Evolutionary conservation across 2,329 filamentous ascomycete genomes (phyloP).

Genomic region (Botrytis fabae): DNA sequence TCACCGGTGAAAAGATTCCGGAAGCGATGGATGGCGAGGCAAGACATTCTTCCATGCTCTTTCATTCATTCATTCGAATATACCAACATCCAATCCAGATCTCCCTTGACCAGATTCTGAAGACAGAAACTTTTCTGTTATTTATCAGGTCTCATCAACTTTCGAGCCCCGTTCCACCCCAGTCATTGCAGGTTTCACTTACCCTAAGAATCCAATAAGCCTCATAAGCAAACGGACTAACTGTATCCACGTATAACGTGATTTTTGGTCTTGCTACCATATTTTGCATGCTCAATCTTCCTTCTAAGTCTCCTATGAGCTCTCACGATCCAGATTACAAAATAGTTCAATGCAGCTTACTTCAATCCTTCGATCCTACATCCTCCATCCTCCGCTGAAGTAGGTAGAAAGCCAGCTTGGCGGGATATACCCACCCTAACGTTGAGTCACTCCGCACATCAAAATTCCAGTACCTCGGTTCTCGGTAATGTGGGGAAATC

Average conservation of each 20-base stretch:
- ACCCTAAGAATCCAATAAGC: constrained; percentile 57
- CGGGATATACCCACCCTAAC: background rate
- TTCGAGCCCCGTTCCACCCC: background rate
- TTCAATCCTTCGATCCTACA: background rate
- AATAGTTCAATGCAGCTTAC: too few relatives aligned
- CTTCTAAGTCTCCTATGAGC: background rate
- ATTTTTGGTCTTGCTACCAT: background rate
- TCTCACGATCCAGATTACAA: background rate
- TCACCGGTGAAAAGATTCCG: background rate
- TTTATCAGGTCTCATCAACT: background rate
- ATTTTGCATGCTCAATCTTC: background rate
- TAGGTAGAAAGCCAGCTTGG: background rate
- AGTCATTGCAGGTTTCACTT: constrained; percentile 31
- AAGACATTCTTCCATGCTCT: background rate
- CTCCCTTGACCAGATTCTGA: background rate
- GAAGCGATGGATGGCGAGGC: background rate
- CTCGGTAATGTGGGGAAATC: background rate
- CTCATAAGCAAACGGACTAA: constrained; percentile 61
- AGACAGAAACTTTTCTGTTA: background rate
- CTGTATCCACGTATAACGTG: constrained; percentile 49
- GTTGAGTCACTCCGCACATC: background rate
- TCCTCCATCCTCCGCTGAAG: background rate
- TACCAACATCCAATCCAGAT: background rate
- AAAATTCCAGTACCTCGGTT: background rate
- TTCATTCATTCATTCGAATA: background rate